Percentiles rank a stretch among this genome's conserved stretches.
phyloP scores from a whole-genome alignment of 106 monocot genomes.

The Chionographis japonica region DNA sequence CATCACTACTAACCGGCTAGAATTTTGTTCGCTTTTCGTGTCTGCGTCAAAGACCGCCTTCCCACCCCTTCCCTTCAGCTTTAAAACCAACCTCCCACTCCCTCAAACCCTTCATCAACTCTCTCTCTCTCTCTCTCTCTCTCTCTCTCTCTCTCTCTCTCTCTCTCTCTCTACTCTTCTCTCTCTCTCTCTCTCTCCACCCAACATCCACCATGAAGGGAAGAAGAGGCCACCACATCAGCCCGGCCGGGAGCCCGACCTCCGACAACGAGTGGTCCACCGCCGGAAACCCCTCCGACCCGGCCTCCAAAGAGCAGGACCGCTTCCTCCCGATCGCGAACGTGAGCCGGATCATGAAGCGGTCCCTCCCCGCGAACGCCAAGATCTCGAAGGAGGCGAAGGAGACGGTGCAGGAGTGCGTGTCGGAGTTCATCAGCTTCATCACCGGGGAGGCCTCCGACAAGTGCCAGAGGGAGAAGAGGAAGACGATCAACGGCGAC shows the following conservation, averaged over 20 bases:
- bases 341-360: conserved; percentile 47
- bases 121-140: too few relatives aligned
- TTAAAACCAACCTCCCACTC: too few relatives aligned
- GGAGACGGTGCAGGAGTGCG: conserved; percentile 74
- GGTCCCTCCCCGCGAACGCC: conserved; percentile 58
- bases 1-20: too few relatives aligned
- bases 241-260: neutral
- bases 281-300: conserved; percentile 23
- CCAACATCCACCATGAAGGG: conserved; percentile 10
- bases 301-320: conserved; percentile 25
- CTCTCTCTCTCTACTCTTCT: neutral
- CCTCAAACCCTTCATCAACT: too few relatives aligned
- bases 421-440: conserved; percentile 81
- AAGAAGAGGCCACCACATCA: too few relatives aligned
- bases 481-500: conserved; percentile 70
- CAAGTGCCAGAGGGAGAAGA: conserved; percentile 70
- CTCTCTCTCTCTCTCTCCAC: neutral
- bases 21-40: too few relatives aligned
- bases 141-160: too few relatives aligned
- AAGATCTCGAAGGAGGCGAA: conserved; percentile 77
- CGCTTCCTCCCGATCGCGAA: conserved; percentile 48
- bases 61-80: too few relatives aligned
- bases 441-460: conserved; percentile 71
- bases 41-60: too few relatives aligned
- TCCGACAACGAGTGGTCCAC: neutral